A percentile compares a stretch with the other conserved stretches of the same genome.
Evolutionary conservation across 2,329 filamentous ascomycete genomes (phyloP).

Genomic region (Aspergillus pseudotamarii): DNA sequence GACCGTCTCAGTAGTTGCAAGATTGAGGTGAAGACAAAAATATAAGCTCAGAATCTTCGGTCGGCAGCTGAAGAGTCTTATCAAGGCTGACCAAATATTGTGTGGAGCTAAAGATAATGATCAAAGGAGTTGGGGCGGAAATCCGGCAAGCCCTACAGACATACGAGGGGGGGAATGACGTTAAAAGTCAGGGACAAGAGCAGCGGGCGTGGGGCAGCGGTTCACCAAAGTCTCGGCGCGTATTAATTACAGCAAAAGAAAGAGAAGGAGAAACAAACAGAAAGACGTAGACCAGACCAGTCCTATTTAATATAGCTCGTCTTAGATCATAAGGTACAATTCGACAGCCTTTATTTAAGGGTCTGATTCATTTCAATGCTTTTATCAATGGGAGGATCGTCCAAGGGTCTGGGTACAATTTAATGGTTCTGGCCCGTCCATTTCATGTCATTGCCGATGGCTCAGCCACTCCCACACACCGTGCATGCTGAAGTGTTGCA

Average conservation of each 20-base stretch:
- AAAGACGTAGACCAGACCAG: neutral
- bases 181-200: constrained; percentile 12
- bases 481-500: constrained; percentile 13
- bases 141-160: constrained; percentile 12
- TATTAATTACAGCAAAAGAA: neutral
- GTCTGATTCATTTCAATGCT: neutral
- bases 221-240: constrained; percentile 3
- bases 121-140: constrained; percentile 9
- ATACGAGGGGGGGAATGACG: constrained; percentile 15
- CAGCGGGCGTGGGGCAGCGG: constrained; percentile 17
- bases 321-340: neutral
- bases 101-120: neutral
- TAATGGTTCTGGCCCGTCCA: constrained; percentile 4
- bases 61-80: neutral
- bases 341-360: neutral
- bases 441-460: neutral
- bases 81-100: neutral
- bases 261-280: neutral
- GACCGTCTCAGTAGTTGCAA: neutral
- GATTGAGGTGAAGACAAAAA: neutral
- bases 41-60: neutral
- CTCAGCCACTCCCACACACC: constrained; percentile 17
- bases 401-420: neutral
- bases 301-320: neutral
- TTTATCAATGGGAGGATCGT: neutral